These are phyloP conservation scores for Trypanosoma platydactyli DNA, from an alignment of 208 protist species.

Conservation along the genomic window DNA sequence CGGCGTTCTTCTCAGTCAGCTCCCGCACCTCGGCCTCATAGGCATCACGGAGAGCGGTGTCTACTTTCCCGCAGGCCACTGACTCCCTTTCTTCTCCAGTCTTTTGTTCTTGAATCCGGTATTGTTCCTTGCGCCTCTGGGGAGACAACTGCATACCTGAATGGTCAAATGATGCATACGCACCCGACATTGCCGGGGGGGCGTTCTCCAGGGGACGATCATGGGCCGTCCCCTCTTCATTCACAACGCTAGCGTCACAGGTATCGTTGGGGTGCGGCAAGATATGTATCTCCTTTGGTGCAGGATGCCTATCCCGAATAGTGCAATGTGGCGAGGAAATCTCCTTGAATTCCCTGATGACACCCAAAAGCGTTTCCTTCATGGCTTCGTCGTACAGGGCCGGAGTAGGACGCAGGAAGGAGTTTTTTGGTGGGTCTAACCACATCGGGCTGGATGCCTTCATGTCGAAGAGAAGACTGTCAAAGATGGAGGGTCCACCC, in stretches of 20 bases:
- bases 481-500: conserved; percentile 52
- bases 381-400: conserved; percentile 57
- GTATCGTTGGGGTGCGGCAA: not conserved
- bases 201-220: no score
- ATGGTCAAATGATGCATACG: no score
- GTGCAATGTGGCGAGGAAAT: conserved; percentile 14
- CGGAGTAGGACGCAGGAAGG: conserved; percentile 40
- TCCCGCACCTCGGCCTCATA: conserved; percentile 20
- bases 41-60: conserved; percentile 1
- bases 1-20: conserved; percentile 14
- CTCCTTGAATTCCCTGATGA: conserved; percentile 29
- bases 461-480: conserved; percentile 76
- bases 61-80: not conserved
- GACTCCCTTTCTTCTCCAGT: no score
- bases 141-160: no score
- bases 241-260: not conserved
- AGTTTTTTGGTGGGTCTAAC: conserved; percentile 51
- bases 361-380: conserved; percentile 24
- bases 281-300: not conserved
- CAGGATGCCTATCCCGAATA: not conserved
- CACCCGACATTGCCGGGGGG: no score
- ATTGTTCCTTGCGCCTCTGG: no score
- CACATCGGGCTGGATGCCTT: conserved; percentile 56
- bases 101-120: no score
- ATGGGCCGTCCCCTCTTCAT: no score